Conservation (phyloP, 768 basidiomycete genomes). For the Leccinum broughii region DNA sequence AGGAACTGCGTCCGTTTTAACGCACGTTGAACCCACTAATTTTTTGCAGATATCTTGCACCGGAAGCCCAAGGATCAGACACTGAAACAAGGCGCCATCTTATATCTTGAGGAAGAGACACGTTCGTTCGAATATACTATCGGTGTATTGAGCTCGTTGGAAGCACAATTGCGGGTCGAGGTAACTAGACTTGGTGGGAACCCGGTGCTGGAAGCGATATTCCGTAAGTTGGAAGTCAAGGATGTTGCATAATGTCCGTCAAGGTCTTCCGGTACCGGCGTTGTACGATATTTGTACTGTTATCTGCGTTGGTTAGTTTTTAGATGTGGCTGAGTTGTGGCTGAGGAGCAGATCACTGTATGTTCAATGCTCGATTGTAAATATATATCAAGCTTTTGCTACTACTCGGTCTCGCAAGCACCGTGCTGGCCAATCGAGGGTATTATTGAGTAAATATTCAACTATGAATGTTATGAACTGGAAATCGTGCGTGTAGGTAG, state of each 20-base stretch:
- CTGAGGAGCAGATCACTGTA: background rate
- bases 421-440: too few species aligned
- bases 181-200: background rate
- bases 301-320: background rate
- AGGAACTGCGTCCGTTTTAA: background rate
- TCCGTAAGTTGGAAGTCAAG: background rate
- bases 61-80: background rate
- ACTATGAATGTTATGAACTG: background rate
- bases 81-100: background rate
- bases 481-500: background rate
- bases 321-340: background rate
- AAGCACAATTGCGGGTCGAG: background rate
- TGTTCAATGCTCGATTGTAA: too few species aligned
- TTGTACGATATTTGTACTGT: background rate
- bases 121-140: background rate
- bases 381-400: too few species aligned
- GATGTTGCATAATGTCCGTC: background rate
- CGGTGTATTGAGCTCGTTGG: background rate
- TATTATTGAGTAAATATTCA: background rate
- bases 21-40: background rate
- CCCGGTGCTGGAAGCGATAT: background rate
- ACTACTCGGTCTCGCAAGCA: too few species aligned
- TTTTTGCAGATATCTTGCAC: background rate
- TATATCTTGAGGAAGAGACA: background rate
- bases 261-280: background rate